These are phyloP conservation scores for Pseudogymnoascus sp. DNA, from an alignment of 2,329 filamentous ascomycete genomes.

Conservation along the genomic window DNA sequence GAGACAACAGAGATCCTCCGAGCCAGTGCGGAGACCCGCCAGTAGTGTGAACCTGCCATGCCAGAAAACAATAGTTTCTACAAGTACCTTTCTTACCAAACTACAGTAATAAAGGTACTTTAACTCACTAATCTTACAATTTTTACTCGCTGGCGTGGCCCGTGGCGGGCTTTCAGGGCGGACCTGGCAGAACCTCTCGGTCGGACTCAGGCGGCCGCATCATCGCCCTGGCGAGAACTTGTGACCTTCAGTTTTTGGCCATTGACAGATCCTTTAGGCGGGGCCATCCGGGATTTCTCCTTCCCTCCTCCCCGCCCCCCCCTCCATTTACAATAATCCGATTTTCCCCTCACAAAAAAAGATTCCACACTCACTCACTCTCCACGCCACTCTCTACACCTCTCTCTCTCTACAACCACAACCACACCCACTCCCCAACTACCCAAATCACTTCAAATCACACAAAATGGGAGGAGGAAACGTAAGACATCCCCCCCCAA, in stretches of 20 bases:
- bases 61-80: background rate
- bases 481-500: conserved; percentile 1
- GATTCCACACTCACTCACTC: background rate
- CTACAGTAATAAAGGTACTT: background rate
- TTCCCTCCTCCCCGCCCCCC: background rate
- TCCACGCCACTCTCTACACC: background rate
- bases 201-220: background rate
- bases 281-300: background rate
- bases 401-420: background rate
- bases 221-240: background rate
- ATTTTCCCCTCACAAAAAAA: background rate
- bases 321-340: background rate
- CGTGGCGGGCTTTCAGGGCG: background rate
- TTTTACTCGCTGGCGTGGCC: no score
- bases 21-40: background rate
- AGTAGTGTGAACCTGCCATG: background rate
- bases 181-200: background rate
- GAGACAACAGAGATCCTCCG: background rate
- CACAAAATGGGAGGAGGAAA: conserved; percentile 8
- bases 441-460: background rate
- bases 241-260: background rate
- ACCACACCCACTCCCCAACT: background rate
- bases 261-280: background rate
- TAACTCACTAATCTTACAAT: background rate
- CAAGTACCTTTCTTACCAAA: background rate